Evolutionary conservation across 192 early-diverging fungal genomes (phyloP), one percentile per base, ranked within the genome.

Genomic region (Linnemannia exigua): DNA sequence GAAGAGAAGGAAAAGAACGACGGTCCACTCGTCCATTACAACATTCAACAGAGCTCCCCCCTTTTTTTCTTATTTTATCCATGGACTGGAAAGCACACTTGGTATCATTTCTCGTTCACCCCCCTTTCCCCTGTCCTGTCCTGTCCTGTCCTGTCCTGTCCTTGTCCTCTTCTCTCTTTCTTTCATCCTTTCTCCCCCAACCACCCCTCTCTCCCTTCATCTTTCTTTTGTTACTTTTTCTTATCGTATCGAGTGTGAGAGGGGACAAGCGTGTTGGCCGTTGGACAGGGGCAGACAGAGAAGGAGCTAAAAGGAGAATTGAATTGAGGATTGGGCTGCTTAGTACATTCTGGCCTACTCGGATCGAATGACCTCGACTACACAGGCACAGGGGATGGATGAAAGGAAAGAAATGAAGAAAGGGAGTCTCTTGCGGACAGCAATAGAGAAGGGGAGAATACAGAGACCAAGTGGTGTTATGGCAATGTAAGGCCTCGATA

Each of bases 71-170:
- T 44, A 44, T 44, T 44, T 9, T 44, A 44, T 44, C 41, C 41
- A 3, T 44, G n/a, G n/a, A n/a, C 9, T 44, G 41, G 41, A 3
- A 44, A 9, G 9, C 41, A 6, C 52, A 25, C 22, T 58, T 20
- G 52, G 22, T 25, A n/a, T n/a, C 61, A 58, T n/a, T 69, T 41
- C 36, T 41, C n/a, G 28, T 15, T 71, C 28, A 33, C 28, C 17
- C 50, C 33, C 72, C 33, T 47, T 46, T 37, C 63, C n/a, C 37
- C 54, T 58, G 22, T 70, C 33, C 35, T 76, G 22, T 35, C 75
- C 35, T 67, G 61, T 58, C 54, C n/a, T 74, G 20, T n/a, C 52
- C 47, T 72, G 51, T 70, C 38, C 46, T 67, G n/a, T 41, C 25
- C 16, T 38, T 36, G 54, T 41, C 46, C 52, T 74, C 58, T 46